Conservation (phyloP, 345 rosid genomes). For the Citrus cavaleriei region DNA sequence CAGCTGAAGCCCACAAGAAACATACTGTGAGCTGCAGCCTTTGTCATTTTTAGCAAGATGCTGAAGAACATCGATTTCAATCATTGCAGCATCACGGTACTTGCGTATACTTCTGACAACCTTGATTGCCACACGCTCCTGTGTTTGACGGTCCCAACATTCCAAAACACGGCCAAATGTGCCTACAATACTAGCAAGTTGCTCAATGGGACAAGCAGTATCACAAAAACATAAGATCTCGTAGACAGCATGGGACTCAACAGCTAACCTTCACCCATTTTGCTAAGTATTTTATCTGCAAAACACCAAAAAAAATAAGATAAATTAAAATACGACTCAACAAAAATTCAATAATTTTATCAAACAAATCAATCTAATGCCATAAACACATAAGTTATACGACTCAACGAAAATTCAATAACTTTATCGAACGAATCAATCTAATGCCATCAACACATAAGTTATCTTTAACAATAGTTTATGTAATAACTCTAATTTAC, state of each 20-base stretch:
- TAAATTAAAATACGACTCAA: not conserved
- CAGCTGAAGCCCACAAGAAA: slow-evolving; percentile 13
- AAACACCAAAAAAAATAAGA: not conserved
- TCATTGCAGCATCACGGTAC: slow-evolving; percentile 74
- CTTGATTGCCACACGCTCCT: slow-evolving; percentile 68
- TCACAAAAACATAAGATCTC: slow-evolving; percentile 48
- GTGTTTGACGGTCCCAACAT: slow-evolving; percentile 73
- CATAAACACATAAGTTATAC: not conserved
- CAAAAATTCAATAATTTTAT: not conserved
- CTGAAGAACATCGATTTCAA: slow-evolving; percentile 68
- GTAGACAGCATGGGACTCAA: slow-evolving; percentile 52
- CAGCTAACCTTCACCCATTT: slow-evolving; percentile 92
- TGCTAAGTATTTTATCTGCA: slow-evolving; percentile 68
- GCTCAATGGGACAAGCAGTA: slow-evolving; percentile 62
- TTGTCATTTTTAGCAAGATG: slow-evolving; percentile 48
- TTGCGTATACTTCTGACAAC: slow-evolving; percentile 59
- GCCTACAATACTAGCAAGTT: slow-evolving; percentile 77
- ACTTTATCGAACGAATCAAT: not conserved
- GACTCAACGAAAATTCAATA: not conserved
- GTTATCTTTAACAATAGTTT: not conserved
- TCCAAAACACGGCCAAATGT: slow-evolving; percentile 86
- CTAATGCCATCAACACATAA: not conserved
- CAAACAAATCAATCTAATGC: not conserved
- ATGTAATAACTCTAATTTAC: not conserved
- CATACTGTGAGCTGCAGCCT: slow-evolving; percentile 54